Conservation (phyloP, 345 rosid genomes). For the Psidium friedrichsthalianum region DNA sequence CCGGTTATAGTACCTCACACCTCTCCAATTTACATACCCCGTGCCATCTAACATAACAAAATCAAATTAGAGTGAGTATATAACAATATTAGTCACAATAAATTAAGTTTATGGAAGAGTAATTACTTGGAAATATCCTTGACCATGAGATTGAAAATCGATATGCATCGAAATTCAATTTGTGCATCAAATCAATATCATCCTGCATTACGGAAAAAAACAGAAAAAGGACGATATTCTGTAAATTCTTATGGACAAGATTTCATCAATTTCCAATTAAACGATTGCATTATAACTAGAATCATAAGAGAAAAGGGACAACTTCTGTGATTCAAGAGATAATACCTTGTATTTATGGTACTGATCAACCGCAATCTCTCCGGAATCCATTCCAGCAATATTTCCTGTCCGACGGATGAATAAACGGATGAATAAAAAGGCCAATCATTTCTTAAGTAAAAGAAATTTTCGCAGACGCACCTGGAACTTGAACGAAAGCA, state of each 20-base stretch:
- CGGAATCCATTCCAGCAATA: slow-evolving; percentile 29
- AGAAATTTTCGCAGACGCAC: slow-evolving; percentile 1
- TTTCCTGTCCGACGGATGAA: slow-evolving; percentile 12
- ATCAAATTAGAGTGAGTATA: not conserved
- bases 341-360: slow-evolving; percentile 33
- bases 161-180: slow-evolving; percentile 40
- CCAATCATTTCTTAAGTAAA: not conserved
- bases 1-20: slow-evolving; percentile 49
- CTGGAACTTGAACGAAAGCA: slow-evolving; percentile 30
- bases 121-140: slow-evolving; percentile 40
- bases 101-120: not conserved
- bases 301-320: not conserved
- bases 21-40: slow-evolving; percentile 43
- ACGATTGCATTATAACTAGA: not conserved
- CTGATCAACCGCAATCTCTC: slow-evolving; percentile 44
- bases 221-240: too few relatives aligned
- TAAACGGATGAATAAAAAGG: not conserved
- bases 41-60: slow-evolving; percentile 31
- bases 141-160: slow-evolving; percentile 55
- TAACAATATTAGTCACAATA: not conserved
- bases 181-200: slow-evolving; percentile 30
- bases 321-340: not conserved
- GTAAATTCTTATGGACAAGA: not conserved
- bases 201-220: slow-evolving; percentile 10
- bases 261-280: not conserved